Base-by-base conservation (phyloP, 176 grass and related monocot genomes). In the Chrysopogon serrulatus region DNA sequence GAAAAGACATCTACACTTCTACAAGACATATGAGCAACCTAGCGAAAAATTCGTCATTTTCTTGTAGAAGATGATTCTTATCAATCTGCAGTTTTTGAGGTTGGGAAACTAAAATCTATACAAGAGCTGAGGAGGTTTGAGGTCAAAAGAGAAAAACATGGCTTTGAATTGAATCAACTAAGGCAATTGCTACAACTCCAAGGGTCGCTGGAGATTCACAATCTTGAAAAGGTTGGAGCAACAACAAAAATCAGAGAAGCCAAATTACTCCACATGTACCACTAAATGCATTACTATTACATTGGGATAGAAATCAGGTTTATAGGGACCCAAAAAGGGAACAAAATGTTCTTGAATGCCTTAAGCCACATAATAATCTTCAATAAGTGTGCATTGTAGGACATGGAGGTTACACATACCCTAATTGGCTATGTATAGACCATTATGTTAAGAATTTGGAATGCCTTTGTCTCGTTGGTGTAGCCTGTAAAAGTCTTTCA, bases 271-370 rank as follows among this genome's bases (percentile, higher is more conserved):
- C 0, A 26, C 4, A 35, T 73, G n/a, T 2, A 34, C 0, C 40
- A 10, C 15, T 83, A 19, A 13, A 6, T 0, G 1, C 31, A 0
- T 3, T 83, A 19, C 0, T 19, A 49, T 1, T 83, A 64, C 0
- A 0, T 1, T 83, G 81, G 81, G 9, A 19, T 16, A 2, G 0
- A 2, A 1, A 0, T 1, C 48, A 7, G 1, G 0, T 17, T 5
- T 14, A 27, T 19, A 26, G 0, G 5, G 3, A 84, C 0, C 23
- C 32, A 0, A 1, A 21, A 0, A 6, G 0, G 19, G 82, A 84
- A 65, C 2, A 0, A 4, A 5, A 10, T 31, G 4, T 73, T 9
- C 68, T 82, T 45, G 51, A 61, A 28, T 17, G 1, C 9, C 80
- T 82, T 24, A 39, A 21, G 0, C 80, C 80, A 61, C 53, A 73